Conservation (phyloP, 345 rosid genomes). For the Erodium maritimum region DNA sequence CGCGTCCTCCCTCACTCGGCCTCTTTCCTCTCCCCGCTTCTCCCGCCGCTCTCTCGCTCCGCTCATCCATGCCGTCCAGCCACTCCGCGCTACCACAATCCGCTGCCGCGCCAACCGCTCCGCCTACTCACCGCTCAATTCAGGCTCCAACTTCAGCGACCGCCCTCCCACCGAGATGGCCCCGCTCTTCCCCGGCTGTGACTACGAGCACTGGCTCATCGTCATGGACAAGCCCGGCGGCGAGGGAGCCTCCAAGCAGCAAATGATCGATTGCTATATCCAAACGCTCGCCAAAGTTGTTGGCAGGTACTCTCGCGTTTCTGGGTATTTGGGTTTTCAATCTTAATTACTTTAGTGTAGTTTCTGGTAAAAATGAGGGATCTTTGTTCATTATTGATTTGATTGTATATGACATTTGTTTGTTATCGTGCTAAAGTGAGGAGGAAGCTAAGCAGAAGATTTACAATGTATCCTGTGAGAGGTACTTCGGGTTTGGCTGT, state of each 20-base stretch:
- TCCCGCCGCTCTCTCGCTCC: conserved; percentile 15
- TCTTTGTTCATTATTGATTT: not conserved
- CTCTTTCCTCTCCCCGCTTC: conserved; percentile 13
- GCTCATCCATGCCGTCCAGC: conserved; percentile 24
- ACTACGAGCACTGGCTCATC: conserved; percentile 92
- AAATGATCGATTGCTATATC: conserved; percentile 85
- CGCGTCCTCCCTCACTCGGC: conserved; percentile 30
- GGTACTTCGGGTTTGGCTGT: conserved; percentile 90
- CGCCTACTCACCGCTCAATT: conserved; percentile 75
- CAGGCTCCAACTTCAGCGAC: conserved; percentile 83
- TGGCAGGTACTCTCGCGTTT: conserved; percentile 37
- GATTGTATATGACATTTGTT: not conserved
- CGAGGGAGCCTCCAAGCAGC: conserved; percentile 74
- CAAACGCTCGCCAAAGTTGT: conserved; percentile 72
- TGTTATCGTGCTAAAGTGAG: conserved; percentile 32
- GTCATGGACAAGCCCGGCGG: conserved; percentile 95
- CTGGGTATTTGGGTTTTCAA: not conserved
- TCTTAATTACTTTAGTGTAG: not conserved
- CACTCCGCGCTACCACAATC: conserved; percentile 34
- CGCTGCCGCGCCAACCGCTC: conserved; percentile 71
- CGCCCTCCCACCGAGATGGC: conserved; percentile 95
- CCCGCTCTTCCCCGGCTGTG: conserved; percentile 89
- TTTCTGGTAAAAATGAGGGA: not conserved
- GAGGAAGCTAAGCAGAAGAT: conserved; percentile 89
- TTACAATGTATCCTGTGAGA: conserved; percentile 92